A percentile compares a stretch with the other conserved stretches of the same genome.
Evolutionary conservation across 148 eudicot genomes (phyloP).

Genomic region (Nepenthes gracilis): DNA sequence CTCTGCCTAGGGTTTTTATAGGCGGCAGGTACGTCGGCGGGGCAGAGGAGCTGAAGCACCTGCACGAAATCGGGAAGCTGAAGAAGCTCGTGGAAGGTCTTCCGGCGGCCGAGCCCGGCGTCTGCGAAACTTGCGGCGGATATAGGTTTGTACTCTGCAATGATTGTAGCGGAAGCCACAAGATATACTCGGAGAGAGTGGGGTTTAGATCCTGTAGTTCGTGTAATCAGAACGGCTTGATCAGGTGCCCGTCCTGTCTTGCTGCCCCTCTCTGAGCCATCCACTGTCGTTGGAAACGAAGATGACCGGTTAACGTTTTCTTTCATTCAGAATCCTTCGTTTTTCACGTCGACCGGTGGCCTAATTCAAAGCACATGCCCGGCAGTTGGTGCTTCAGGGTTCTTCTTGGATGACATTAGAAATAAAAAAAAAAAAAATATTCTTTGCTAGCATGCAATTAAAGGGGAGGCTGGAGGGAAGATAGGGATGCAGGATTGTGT

Average conservation of each 20-base stretch:
- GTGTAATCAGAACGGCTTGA: constrained; percentile 73
- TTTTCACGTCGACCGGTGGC: no score
- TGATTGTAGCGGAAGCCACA: constrained; percentile 73
- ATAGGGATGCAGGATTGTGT: no score
- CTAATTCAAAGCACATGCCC: no score
- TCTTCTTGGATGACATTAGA: no score
- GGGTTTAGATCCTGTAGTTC: constrained; percentile 49
- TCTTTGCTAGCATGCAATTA: no score
- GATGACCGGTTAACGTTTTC: no score
- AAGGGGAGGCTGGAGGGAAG: no score
- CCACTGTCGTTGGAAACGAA: neutral
- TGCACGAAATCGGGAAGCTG: constrained; percentile 70
- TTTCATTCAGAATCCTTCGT: no score
- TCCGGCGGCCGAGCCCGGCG: constrained; percentile 19
- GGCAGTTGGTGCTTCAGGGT: no score
- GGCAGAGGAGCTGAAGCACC: constrained; percentile 50
- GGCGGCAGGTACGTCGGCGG: constrained; percentile 71
- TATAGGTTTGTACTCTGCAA: constrained; percentile 52
- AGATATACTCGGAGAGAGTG: constrained; percentile 37
- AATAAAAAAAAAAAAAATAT: no score
- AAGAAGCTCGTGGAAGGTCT: constrained; percentile 39
- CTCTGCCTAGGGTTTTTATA: constrained; percentile 58
- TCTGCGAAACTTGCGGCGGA: constrained; percentile 61
- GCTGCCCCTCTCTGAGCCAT: constrained; percentile 6
- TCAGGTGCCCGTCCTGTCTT: constrained; percentile 62